A percentile compares a stretch with the other conserved stretches of the same genome.
Conservation (phyloP, 2,329 filamentous ascomycete species). For the Colletotrichum sp. region DNA sequence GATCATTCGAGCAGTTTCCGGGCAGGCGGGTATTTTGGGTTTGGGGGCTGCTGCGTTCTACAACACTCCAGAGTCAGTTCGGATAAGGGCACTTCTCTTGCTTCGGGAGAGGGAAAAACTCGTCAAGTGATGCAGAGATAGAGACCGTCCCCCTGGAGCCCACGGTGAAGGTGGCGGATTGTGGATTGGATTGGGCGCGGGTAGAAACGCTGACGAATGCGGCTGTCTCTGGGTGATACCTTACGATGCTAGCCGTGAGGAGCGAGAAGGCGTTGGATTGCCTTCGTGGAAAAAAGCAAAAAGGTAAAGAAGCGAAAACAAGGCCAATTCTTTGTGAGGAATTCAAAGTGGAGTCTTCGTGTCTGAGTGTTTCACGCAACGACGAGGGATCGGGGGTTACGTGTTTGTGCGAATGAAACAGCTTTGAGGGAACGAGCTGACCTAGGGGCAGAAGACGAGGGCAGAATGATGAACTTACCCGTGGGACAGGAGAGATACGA, state of each 20-base stretch:
- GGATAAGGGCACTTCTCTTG: not conserved
- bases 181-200: not conserved
- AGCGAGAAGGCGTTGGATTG: not conserved
- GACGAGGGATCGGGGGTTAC: constrained; percentile 6
- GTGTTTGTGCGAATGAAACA: constrained; percentile 11
- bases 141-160: constrained; percentile 3
- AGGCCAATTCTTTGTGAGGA: constrained; percentile 6
- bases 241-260: constrained; percentile 2
- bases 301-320: not conserved
- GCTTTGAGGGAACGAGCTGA: not conserved
- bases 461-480: not conserved
- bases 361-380: constrained; percentile 14
- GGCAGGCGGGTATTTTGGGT: not conserved
- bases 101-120: not conserved
- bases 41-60: not conserved
- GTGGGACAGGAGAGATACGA: not conserved
- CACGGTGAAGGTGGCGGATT: constrained; percentile 4
- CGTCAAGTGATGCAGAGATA: not conserved
- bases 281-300: not conserved
- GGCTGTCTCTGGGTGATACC: constrained; percentile 7
- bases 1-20: not conserved
- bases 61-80: not conserved
- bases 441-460: not conserved
- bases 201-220: constrained; percentile 11
- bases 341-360: constrained; percentile 7